phyloP scores from a whole-genome alignment of 345 rosid genomes.

The Xanthoceras sorbifolium region DNA sequence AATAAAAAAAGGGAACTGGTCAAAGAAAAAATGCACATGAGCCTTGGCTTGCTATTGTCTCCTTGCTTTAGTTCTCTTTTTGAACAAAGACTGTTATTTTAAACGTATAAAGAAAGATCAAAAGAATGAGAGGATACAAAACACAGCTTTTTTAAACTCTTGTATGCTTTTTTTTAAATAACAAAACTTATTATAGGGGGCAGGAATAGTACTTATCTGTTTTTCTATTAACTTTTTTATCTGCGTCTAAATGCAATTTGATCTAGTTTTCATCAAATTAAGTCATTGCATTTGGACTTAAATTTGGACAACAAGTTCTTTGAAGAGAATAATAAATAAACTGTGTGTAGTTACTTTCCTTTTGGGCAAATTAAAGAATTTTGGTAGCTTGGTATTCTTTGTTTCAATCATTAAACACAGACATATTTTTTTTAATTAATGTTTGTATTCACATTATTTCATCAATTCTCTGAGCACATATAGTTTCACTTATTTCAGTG shows the following conservation, averaged over 20 bases:
- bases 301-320: too few species aligned
- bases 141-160: slow-evolving; percentile 26
- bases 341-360: neutral
- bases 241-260: neutral
- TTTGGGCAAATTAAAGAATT: slow-evolving; percentile 17
- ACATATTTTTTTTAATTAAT: slow-evolving; percentile 2
- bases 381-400: neutral
- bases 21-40: slow-evolving; percentile 38
- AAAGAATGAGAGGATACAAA: slow-evolving; percentile 32
- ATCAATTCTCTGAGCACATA: neutral
- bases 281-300: neutral
- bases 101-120: slow-evolving; percentile 18
- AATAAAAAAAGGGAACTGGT: too few species aligned
- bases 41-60: slow-evolving; percentile 23
- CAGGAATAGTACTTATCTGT: neutral
- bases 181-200: too few species aligned
- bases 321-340: neutral
- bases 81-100: slow-evolving; percentile 19
- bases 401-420: neutral
- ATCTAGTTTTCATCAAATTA: slow-evolving; percentile 1
- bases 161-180: neutral
- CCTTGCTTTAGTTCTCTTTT: slow-evolving; percentile 26
- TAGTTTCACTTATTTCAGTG: slow-evolving; percentile 17
- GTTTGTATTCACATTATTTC: slow-evolving; percentile 9
- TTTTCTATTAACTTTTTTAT: neutral